Base-by-base conservation (phyloP, 176 grass and related monocot genomes). In the Miscanthus lutarioriparius region DNA sequence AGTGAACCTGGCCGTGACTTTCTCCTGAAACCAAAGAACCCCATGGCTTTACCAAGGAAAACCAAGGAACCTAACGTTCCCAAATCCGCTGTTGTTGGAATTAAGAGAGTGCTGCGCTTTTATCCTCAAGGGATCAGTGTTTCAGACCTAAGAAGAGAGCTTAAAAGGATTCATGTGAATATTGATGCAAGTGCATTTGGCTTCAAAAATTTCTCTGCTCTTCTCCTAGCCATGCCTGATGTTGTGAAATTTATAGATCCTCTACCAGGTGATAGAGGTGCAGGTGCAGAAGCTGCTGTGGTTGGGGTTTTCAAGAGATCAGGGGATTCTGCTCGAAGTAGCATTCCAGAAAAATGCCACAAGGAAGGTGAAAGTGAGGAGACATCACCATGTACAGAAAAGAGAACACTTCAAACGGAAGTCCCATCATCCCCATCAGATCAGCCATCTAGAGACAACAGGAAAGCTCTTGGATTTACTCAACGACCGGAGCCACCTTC, bases 111-210 rank as follows among this genome's bases (percentile, higher is more conserved):
- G 49, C 65, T 99, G 15, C 26, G 43, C 17, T 69, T 67, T n/a
- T 89, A 91, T 90, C 93, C 91, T 81, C 45, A 86, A 81, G 93
- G 93, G 17, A 67, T 99, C 12, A 40, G 1, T 44, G 43, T 96
- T 82, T 83, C 86, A 11, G 2, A 35, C 1, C 77, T 96, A 45
- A 49, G 62, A 61, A 0, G 0, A 26, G 75, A 92, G 56, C 89
- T 99, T 66, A 73, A 5, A 72, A 88, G 20, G 51, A 90, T 68
- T 22, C 88, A 96, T 27, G 59, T 96, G 27, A 20, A 6, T 77
- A 20, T 92, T 36, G 74, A 90, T 47, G 41, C 63, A 67, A 75
- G 72, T 41, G 72, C 87, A 3, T 94, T 75, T 80, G 93, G 89
- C 75, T 85, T 76, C 66, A 80, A 47, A 43, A 96, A 84, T 56